Conservation (phyloP, 495 filamentous ascomycete species). For the Podospora appendiculata region DNA sequence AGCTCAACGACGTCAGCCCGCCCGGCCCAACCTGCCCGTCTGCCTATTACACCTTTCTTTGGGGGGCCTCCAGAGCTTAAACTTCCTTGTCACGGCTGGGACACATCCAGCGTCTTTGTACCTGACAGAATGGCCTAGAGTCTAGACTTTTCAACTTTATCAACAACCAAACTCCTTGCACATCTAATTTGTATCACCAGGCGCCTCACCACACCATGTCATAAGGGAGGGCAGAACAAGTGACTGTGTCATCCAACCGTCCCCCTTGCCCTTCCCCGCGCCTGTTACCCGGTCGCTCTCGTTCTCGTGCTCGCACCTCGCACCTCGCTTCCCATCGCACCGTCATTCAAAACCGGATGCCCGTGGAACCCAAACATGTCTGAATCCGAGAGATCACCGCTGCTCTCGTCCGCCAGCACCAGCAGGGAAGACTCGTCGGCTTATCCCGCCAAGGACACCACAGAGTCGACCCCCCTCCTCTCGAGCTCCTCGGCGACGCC, state of each 20-base stretch:
- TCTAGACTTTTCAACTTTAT: too few relatives aligned
- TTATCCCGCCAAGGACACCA: constrained; percentile 5
- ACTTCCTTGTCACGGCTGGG: too few relatives aligned
- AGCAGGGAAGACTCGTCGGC: constrained; percentile 10
- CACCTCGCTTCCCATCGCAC: neutral
- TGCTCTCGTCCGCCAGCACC: constrained; percentile 30
- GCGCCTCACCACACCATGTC: too few relatives aligned
- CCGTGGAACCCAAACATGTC: constrained; percentile 27
- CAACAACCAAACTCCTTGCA: too few relatives aligned
- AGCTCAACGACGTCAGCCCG: neutral
- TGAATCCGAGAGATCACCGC: constrained; percentile 33
- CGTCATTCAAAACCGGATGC: neutral
- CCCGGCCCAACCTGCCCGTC: neutral
- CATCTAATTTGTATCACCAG: too few relatives aligned
- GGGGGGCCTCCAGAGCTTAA: too few relatives aligned
- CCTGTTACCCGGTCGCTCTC: neutral
- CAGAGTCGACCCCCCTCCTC: constrained; percentile 50
- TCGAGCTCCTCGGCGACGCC: constrained; percentile 29
- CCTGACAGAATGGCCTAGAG: too few relatives aligned
- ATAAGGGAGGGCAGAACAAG: too few relatives aligned
- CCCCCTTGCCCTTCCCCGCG: neutral
- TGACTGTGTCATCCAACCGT: too few relatives aligned
- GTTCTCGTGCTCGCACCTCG: too few relatives aligned
- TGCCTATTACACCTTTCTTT: too few relatives aligned
- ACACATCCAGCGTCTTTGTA: too few relatives aligned